These are phyloP conservation scores for Pythium dissotocum DNA, from an alignment of 352 stramenopile genomes.

Conservation along the genomic window DNA sequence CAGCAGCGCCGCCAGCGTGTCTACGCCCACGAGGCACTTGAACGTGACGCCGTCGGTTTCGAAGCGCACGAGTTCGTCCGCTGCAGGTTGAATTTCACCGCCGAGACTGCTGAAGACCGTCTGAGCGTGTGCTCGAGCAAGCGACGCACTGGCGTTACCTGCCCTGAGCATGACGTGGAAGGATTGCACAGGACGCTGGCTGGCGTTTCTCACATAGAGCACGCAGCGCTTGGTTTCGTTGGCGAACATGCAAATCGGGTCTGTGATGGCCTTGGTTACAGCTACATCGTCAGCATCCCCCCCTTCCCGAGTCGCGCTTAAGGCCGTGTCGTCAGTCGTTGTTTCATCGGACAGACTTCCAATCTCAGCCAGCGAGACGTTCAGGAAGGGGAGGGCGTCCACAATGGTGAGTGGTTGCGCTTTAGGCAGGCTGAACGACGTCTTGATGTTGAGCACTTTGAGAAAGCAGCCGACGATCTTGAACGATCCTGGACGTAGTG, in stretches of 20 bases:
- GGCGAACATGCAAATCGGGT: conserved; percentile 62
- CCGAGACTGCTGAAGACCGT: conserved; percentile 10
- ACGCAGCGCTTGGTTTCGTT: conserved; percentile 64
- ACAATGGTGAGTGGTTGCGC: conserved; percentile 45
- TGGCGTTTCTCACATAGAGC: conserved; percentile 53
- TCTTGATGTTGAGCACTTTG: conserved; percentile 61
- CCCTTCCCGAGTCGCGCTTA: neutral
- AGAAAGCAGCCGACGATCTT: conserved; percentile 60
- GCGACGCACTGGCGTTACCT: conserved; percentile 6
- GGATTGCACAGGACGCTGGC: conserved; percentile 41
- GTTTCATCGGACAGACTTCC: conserved; percentile 28
- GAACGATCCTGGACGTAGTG: conserved; percentile 44
- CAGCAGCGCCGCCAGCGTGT: conserved; percentile 7
- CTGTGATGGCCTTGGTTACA: neutral
- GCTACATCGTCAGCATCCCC: neutral
- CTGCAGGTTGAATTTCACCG: neutral
- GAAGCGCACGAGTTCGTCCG: conserved; percentile 1
- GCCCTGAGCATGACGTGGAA: conserved; percentile 27
- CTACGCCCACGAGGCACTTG: conserved; percentile 5
- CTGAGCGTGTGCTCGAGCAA: neutral
- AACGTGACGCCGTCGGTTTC: conserved; percentile 23
- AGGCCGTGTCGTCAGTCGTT: neutral
- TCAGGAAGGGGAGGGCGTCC: conserved; percentile 43
- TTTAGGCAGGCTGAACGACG: conserved; percentile 40
- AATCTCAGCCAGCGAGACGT: conserved; percentile 50